Evolutionary conservation across 2,329 filamentous ascomycete genomes (phyloP).

Genomic region (Penicillium sp.): DNA sequence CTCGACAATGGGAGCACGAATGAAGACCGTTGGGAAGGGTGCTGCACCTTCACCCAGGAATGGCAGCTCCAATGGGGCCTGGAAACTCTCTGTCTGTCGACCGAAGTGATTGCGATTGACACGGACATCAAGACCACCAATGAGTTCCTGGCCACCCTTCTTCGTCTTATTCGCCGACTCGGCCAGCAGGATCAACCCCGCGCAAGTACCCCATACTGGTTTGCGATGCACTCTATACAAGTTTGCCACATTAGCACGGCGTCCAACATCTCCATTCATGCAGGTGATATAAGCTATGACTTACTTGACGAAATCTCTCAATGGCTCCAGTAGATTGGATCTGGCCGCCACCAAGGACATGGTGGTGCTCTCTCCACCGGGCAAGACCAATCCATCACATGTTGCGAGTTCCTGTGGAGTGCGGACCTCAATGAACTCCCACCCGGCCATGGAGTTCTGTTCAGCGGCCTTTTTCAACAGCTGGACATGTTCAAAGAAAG

Average conservation of each 20-base stretch:
- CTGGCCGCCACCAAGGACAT: slow-evolving; percentile 86
- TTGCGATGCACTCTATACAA: slow-evolving; percentile 68
- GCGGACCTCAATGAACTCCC: slow-evolving; percentile 78
- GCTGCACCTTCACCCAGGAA: slow-evolving; percentile 59
- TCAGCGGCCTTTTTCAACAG: slow-evolving; percentile 71
- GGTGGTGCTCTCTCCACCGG: slow-evolving; percentile 92
- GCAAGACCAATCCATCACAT: slow-evolving; percentile 86
- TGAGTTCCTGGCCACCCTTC: slow-evolving; percentile 86
- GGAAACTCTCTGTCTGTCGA: slow-evolving; percentile 88
- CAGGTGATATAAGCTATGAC: slow-evolving; percentile 31
- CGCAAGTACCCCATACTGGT: slow-evolving; percentile 95
- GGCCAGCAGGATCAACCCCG: slow-evolving; percentile 87
- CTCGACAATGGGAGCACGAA: slow-evolving; percentile 91
- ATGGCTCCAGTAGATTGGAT: slow-evolving; percentile 78
- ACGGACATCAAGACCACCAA: slow-evolving; percentile 86
- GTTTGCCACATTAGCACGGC: slow-evolving; percentile 19
- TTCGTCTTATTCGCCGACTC: slow-evolving; percentile 88
- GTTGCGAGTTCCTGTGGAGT: slow-evolving; percentile 69
- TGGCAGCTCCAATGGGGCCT: slow-evolving; percentile 72
- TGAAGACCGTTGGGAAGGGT: slow-evolving; percentile 84
- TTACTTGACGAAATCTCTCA: slow-evolving; percentile 89
- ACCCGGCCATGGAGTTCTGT: slow-evolving; percentile 37
- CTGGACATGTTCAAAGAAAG: slow-evolving; percentile 84
- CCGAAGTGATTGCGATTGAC: slow-evolving; percentile 96
- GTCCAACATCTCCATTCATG: not conserved